These are phyloP conservation scores for Kickxella alabastrina DNA, from an alignment of 192 early-diverging fungal species.

Conservation along the genomic window DNA sequence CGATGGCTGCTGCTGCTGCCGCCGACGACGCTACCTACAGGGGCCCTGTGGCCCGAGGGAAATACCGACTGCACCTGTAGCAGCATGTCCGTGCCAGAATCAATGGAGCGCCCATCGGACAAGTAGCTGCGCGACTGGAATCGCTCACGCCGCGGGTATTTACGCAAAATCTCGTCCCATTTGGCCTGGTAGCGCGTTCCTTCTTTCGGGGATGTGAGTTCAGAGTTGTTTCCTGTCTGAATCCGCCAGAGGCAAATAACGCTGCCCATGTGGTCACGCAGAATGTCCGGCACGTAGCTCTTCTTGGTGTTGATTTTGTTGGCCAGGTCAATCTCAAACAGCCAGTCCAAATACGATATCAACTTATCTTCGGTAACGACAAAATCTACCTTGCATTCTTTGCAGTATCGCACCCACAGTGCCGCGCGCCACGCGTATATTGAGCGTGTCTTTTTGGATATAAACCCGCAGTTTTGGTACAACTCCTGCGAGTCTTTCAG, in stretches of 20 bases:
- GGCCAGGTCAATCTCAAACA: conserved; percentile 47
- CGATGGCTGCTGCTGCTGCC: conserved; percentile 3
- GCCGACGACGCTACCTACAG: not conserved
- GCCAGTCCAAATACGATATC: conserved; percentile 47
- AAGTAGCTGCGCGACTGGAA: conserved; percentile 18
- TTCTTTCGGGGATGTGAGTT: conserved; percentile 47
- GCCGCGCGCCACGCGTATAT: conserved; percentile 50
- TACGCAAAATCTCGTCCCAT: conserved; percentile 52
- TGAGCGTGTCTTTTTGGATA: conserved; percentile 51
- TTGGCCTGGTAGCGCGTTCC: conserved; percentile 50
- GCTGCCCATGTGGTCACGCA: conserved; percentile 53
- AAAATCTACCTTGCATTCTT: conserved; percentile 29
- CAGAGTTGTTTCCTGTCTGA: conserved; percentile 46
- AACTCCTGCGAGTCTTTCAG: conserved; percentile 51
- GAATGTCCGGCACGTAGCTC: conserved; percentile 48
- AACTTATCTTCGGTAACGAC: conserved; percentile 46
- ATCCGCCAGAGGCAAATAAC: conserved; percentile 51
- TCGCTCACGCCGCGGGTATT: conserved; percentile 41
- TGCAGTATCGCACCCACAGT: conserved; percentile 50
- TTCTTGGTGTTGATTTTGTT: conserved; percentile 54
- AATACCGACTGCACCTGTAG: too few relatives aligned
- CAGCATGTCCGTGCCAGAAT: not conserved
- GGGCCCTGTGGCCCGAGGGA: too few relatives aligned
- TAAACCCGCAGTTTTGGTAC: conserved; percentile 44
- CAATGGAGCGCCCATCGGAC: conserved; percentile 2